Evolutionary conservation across 1,284 basidiomycete species (phyloP), one percentile per base, ranked within the genome.

Genomic region (Moniliophthora roreri): DNA sequence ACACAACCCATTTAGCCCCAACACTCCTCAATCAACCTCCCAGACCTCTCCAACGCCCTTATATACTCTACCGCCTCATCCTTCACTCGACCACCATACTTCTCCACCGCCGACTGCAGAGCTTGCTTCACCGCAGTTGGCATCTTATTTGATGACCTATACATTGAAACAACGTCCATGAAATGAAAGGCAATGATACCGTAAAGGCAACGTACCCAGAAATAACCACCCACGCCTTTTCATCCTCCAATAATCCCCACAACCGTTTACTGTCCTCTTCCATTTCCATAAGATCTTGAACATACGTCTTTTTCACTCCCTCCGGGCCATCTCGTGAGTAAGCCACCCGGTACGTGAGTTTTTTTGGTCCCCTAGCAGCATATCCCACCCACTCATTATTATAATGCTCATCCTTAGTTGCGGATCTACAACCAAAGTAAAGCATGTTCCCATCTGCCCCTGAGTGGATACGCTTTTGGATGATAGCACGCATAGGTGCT

Each of bases 121-220:
- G 90, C 88, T 11, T 80, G 81, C 57, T 88, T 86, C 9, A 98
- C 94, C 1, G 84, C 87, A 15, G 85, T 79, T 1, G 95, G 95
- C 95, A 98, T 98, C 66, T 95, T 91, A n/a, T n/a, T n/a, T n/a
- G n/a, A n/a, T n/a, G n/a, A n/a, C n/a, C 93, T 95, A 57, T 13
- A 20, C n/a, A n/a, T n/a, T n/a, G n/a, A n/a, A n/a, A n/a, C n/a
- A n/a, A n/a, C n/a, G n/a, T n/a, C n/a, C n/a, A 34, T 13, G 40
- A n/a, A 42, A 21, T 24, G 34, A 20, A 35, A 10, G 44, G 23
- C 46, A 52, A 21, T 45, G 18, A 48, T 51, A n/a, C n/a, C n/a
- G n/a, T n/a, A n/a, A n/a, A n/a, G n/a, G 50, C 24, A 23, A 63
- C 84, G 59, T 63, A 95, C 90, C 95, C 95, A 26, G 91, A 95